These are phyloP conservation scores for Agaricus bisporus DNA, from an alignment of 768 basidiomycete genomes.

Conservation along the genomic window DNA sequence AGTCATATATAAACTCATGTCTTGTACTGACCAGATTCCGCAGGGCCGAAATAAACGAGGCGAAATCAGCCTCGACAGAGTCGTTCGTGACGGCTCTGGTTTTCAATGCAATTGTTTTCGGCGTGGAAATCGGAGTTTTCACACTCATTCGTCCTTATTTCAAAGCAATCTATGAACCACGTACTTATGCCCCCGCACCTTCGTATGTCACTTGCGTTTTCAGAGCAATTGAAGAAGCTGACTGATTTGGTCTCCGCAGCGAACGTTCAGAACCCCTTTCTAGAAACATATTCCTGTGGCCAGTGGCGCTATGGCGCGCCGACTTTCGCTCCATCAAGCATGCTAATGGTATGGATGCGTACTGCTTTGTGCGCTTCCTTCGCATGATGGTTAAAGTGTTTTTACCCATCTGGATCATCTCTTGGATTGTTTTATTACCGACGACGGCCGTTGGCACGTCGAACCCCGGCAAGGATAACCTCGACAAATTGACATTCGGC, in stretches of 20 bases:
- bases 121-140: conserved; percentile 65
- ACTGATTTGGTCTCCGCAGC: conserved; percentile 23
- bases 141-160: conserved; percentile 82
- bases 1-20: background rate
- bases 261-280: conserved; percentile 55
- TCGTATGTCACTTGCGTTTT: conserved; percentile 23
- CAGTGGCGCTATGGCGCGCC: conserved; percentile 51
- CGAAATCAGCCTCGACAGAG: conserved; percentile 59
- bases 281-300: conserved; percentile 54
- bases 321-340: conserved; percentile 57
- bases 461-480: conserved; percentile 39
- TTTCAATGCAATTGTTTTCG: conserved; percentile 75
- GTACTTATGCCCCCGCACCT: conserved; percentile 55
- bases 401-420: conserved; percentile 86
- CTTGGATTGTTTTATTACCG: conserved; percentile 84
- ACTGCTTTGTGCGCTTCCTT: conserved; percentile 88
- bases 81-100: conserved; percentile 83
- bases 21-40: background rate
- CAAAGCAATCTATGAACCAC: conserved; percentile 84
- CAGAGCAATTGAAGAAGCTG: background rate
- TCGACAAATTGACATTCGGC: conserved; percentile 77
- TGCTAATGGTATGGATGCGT: conserved; percentile 84
- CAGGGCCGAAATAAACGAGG: conserved; percentile 34
- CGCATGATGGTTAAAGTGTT: conserved; percentile 79
- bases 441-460: conserved; percentile 52